phyloP scores from a whole-genome alignment of 495 filamentous ascomycete genomes.

The Xylaria sp. region DNA sequence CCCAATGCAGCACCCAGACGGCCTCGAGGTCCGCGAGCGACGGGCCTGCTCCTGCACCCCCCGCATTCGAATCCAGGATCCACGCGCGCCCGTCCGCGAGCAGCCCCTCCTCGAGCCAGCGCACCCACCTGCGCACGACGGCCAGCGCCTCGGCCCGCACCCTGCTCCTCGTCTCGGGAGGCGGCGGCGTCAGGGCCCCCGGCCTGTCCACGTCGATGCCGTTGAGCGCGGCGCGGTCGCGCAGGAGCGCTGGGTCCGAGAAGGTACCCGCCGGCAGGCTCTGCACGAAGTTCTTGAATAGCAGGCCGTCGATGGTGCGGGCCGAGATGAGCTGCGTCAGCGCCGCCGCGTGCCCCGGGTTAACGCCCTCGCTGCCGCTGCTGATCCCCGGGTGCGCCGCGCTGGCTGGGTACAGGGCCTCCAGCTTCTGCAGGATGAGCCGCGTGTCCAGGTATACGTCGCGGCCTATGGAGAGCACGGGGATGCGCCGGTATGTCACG shows the following conservation, averaged over 20 bases:
- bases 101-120: conserved; percentile 58
- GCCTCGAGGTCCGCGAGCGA: conserved; percentile 66
- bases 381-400: conserved; percentile 26
- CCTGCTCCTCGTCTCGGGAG: conserved; percentile 31
- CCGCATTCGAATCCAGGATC: conserved; percentile 64
- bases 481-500: conserved; percentile 70
- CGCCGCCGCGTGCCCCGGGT: conserved; percentile 25
- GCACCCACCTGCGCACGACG: conserved; percentile 50
- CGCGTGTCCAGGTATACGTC: conserved; percentile 57
- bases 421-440: conserved; percentile 66
- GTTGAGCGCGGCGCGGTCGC: conserved; percentile 58
- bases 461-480: conserved; percentile 63
- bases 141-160: conserved; percentile 54
- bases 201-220: conserved; percentile 24
- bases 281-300: conserved; percentile 55
- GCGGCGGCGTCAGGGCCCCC: conserved; percentile 40
- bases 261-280: conserved; percentile 6
- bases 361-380: too few species aligned
- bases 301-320: conserved; percentile 47
- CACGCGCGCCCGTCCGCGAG: conserved; percentile 41
- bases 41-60: conserved; percentile 46
- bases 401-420: conserved; percentile 52
- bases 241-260: conserved; percentile 49
- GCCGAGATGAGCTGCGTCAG: conserved; percentile 35
- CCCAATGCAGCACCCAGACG: conserved; percentile 69